Evolutionary conservation across 805 yeast species (phyloP).

Genomic region (Spathaspora passalidarum): DNA sequence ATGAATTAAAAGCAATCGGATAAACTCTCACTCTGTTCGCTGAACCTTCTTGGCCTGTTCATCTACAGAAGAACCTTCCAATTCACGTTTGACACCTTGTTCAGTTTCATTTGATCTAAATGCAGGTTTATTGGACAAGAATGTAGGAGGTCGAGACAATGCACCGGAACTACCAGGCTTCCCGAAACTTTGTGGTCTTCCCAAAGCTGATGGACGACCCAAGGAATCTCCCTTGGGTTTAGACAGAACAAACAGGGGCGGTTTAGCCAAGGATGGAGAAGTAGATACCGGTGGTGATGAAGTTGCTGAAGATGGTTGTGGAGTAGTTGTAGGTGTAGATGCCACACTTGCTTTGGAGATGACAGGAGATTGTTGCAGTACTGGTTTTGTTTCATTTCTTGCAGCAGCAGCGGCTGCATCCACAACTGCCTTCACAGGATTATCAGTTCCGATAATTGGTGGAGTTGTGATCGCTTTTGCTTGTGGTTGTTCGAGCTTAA

Average conservation of each 20-base stretch:
- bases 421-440: conserved; percentile 2
- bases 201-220: conserved; percentile 22
- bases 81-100: conserved; percentile 9
- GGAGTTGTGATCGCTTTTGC: conserved; percentile 1
- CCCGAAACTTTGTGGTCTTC: conserved; percentile 25
- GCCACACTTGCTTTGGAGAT: not conserved
- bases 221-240: conserved; percentile 22
- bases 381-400: conserved; percentile 2
- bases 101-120: conserved; percentile 1
- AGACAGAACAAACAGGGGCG: conserved; percentile 22
- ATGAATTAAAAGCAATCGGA: not conserved
- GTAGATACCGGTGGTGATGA: conserved; percentile 3
- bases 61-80: conserved; percentile 6
- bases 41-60: conserved; percentile 7
- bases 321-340: conserved; percentile 3
- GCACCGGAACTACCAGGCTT: conserved; percentile 24
- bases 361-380: conserved; percentile 2
- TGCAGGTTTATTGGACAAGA: conserved; percentile 32
- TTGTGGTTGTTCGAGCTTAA: conserved; percentile 1
- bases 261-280: conserved; percentile 15
- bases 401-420: conserved; percentile 5
- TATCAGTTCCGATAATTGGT: not conserved
- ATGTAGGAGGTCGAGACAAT: conserved; percentile 36
- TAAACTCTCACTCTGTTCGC: conserved; percentile 3
- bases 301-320: conserved; percentile 4